Base-by-base conservation (phyloP, 176 grass and related monocot species). In the Zizania latifolia region DNA sequence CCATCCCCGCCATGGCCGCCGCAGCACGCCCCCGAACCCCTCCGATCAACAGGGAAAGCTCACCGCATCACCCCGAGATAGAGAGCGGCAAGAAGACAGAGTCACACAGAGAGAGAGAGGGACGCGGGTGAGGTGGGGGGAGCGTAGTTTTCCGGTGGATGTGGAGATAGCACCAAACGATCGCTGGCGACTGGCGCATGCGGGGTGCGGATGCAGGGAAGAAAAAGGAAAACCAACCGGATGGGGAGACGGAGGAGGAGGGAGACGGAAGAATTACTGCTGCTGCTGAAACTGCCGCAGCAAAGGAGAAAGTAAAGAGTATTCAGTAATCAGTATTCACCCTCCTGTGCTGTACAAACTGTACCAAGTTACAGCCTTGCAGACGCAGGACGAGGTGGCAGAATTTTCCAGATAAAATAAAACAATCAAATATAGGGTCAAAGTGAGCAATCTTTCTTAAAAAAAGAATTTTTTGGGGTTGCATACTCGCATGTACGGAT, bases 61-160 rank as follows among this genome's bases (percentile, higher is more conserved):
- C n/a, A n/a, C n/a, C n/a, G n/a, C n/a, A n/a, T n/a, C n/a, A n/a
- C n/a, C n/a, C n/a, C n/a, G n/a, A n/a, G n/a, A n/a, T n/a, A n/a
- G 48, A 10, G 8, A 21, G 48, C 19, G 1, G 48, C 8, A 53
- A 51, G 19, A 3, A 21, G 46, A n/a, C n/a, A n/a, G n/a, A n/a
- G n/a, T 5, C 0, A 56, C 6, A 3, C 13, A 59, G 14, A 28
- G 7, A 33, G 12, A 34, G 13, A 44, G 65, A 59, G 17, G 16
- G 4, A 27, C 5, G 28, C 1, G 4, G 15, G 16, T 34, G 79
- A 14, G 71, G 75, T 74, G 15, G 75, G 76, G 75, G 81, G 63
- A 35, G 78, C 77, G 82, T 89, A 80, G 72, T 71, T 84, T 85
- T 88, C 86, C 70, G 86, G 6, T 61, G 80, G 86, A 88, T 83